Evolutionary conservation across 495 filamentous ascomycete species (phyloP).

Genomic region (Evernia prunastri): DNA sequence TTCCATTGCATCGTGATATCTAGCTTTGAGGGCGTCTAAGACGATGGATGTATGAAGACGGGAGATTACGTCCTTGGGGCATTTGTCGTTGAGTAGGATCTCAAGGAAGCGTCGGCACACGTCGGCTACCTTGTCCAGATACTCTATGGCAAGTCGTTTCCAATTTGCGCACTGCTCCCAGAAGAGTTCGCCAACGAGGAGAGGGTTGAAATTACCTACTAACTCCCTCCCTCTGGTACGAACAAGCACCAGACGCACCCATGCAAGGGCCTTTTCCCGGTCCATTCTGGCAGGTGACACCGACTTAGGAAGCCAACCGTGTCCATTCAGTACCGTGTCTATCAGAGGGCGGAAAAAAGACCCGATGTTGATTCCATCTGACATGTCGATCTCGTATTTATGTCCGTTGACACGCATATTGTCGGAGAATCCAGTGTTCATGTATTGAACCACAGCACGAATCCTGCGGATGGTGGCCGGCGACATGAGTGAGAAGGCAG

Average conservation of each 20-base stretch:
- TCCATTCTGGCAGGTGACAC: slow-evolving; percentile 12
- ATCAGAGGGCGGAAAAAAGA: background rate
- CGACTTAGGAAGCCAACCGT: background rate
- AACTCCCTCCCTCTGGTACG: slow-evolving; percentile 39
- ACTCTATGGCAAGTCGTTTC: slow-evolving; percentile 29
- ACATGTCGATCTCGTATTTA: slow-evolving; percentile 28
- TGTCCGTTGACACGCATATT: slow-evolving; percentile 26
- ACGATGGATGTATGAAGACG: slow-evolving; percentile 30
- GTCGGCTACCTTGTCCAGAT: slow-evolving; percentile 27
- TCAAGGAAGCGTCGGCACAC: slow-evolving; percentile 29
- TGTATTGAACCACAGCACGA: slow-evolving; percentile 30
- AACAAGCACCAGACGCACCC: slow-evolving; percentile 23
- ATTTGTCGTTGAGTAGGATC: slow-evolving; percentile 31
- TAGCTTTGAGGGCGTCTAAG: slow-evolving; percentile 29
- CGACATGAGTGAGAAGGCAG: slow-evolving; percentile 16
- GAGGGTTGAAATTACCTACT: slow-evolving; percentile 41
- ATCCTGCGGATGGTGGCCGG: slow-evolving; percentile 22
- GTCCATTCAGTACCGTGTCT: too few species aligned
- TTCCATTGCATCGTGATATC: slow-evolving; percentile 16
- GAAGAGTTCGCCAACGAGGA: slow-evolving; percentile 40
- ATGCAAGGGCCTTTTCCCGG: slow-evolving; percentile 21
- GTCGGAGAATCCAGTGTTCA: slow-evolving; percentile 29
- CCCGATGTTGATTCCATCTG: background rate
- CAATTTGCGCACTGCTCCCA: slow-evolving; percentile 40
- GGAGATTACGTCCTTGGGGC: slow-evolving; percentile 24